These are phyloP conservation scores for Podospora fimiseda DNA, from an alignment of 495 filamentous ascomycete species.

Conservation along the genomic window DNA sequence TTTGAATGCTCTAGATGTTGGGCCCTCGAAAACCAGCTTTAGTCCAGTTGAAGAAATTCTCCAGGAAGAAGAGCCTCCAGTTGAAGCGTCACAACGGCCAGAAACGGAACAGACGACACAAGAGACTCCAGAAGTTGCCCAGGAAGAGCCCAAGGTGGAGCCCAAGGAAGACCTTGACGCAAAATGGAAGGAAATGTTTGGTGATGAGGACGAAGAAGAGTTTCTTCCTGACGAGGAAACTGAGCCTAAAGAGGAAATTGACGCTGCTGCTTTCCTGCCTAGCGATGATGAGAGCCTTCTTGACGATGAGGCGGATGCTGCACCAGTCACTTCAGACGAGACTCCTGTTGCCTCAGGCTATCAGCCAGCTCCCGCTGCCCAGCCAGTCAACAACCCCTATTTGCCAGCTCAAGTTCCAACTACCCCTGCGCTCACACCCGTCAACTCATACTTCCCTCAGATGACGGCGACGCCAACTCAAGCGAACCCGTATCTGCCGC, in stretches of 20 bases:
- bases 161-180: slow-evolving; percentile 56
- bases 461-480: slow-evolving; percentile 24
- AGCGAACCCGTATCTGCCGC: slow-evolving; percentile 31
- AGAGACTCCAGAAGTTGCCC: not conserved
- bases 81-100: slow-evolving; percentile 8
- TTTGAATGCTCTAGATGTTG: slow-evolving; percentile 30
- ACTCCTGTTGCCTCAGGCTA: slow-evolving; percentile 8
- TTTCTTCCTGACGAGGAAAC: slow-evolving; percentile 39
- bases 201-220: slow-evolving; percentile 69
- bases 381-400: slow-evolving; percentile 28
- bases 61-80: slow-evolving; percentile 23
- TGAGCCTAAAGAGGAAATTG: slow-evolving; percentile 33
- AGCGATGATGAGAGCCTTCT: slow-evolving; percentile 72
- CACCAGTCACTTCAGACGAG: slow-evolving; percentile 13
- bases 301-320: slow-evolving; percentile 45
- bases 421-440: not conserved
- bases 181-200: slow-evolving; percentile 78
- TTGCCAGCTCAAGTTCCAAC: slow-evolving; percentile 19
- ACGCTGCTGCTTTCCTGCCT: slow-evolving; percentile 53
- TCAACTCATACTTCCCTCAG: slow-evolving; percentile 20
- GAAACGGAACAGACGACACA: not conserved
- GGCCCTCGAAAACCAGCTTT: slow-evolving; percentile 20
- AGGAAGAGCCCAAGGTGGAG: slow-evolving; percentile 22
- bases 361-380: slow-evolving; percentile 6
- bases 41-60: slow-evolving; percentile 29